Evolutionary conservation across 805 yeast genomes (phyloP).

Genomic region (Cyberlindnera nakhonratchasimensis): DNA sequence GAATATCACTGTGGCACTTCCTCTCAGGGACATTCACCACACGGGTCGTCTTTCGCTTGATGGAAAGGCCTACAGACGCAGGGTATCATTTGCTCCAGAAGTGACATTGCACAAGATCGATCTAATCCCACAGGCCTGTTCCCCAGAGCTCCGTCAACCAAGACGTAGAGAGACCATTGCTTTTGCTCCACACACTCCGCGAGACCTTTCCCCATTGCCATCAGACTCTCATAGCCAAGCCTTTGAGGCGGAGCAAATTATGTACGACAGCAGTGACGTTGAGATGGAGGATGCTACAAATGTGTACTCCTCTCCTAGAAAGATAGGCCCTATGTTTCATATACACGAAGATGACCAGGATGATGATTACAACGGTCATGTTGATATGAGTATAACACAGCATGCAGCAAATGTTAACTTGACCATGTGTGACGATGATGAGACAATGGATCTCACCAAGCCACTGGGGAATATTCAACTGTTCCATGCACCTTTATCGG

Average conservation of each 20-base stretch:
- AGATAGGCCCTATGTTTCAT: slow-evolving; percentile 11
- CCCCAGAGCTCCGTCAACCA: slow-evolving; percentile 20
- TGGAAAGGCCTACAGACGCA: slow-evolving; percentile 21
- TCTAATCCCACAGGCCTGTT: slow-evolving; percentile 14
- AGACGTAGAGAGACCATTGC: slow-evolving; percentile 30
- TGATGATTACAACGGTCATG: slow-evolving; percentile 11
- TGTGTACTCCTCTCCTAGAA: slow-evolving; percentile 24
- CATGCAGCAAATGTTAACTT: slow-evolving; percentile 2
- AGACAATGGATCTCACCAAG: slow-evolving; percentile 29
- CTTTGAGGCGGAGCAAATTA: slow-evolving; percentile 19
- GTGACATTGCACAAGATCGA: slow-evolving; percentile 30
- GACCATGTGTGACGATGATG: slow-evolving; percentile 10
- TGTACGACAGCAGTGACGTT: slow-evolving; percentile 27
- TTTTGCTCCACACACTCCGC: slow-evolving; percentile 17
- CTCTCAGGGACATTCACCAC: slow-evolving; percentile 18
- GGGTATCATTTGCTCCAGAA: slow-evolving; percentile 31
- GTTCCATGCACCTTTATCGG: slow-evolving; percentile 9
- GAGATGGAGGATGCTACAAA: slow-evolving; percentile 28
- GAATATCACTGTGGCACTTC: slow-evolving; percentile 19
- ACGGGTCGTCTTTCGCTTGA: slow-evolving; percentile 10
- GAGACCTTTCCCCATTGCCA: slow-evolving; percentile 8
- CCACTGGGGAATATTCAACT: slow-evolving; percentile 25
- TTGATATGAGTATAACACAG: slow-evolving; percentile 23
- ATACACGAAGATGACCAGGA: slow-evolving; percentile 22
- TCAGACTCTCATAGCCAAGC: slow-evolving; percentile 6